A percentile compares a stretch with the other conserved stretches of the same genome.
Conservation (phyloP, 106 monocot species). For the Dactylorhiza incarnata region DNA sequence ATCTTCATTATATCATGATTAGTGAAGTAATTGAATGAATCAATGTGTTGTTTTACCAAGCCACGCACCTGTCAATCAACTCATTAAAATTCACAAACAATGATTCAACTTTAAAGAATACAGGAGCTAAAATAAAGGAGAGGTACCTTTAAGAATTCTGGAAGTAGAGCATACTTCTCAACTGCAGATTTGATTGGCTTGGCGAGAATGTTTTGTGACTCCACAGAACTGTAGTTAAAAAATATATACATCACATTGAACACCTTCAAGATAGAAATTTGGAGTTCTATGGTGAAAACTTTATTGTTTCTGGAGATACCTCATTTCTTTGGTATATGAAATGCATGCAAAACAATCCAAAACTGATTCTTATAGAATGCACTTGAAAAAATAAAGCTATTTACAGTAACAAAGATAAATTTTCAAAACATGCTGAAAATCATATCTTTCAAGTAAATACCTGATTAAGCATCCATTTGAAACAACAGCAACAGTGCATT, state of each 20-base stretch:
- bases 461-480: no score
- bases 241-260: not conserved
- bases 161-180: conserved; percentile 78
- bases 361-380: no score
- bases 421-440: no score
- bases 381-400: no score
- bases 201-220: conserved; percentile 28
- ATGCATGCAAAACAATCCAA: no score
- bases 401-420: no score
- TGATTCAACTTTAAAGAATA: not conserved
- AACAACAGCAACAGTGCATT: no score
- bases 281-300: not conserved
- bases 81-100: not conserved
- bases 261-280: not conserved
- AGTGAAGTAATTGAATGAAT: conserved; percentile 83
- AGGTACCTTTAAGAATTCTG: conserved; percentile 66
- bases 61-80: conserved; percentile 59
- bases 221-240: not conserved
- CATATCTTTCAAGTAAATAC: no score
- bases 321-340: not conserved
- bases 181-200: conserved; percentile 52
- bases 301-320: not conserved
- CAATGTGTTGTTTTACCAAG: conserved; percentile 86
- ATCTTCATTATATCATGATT: conserved; percentile 81
- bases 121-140: not conserved